phyloP scores from a whole-genome alignment of 129 eudicot genomes.

The Flaveria trinervia region DNA sequence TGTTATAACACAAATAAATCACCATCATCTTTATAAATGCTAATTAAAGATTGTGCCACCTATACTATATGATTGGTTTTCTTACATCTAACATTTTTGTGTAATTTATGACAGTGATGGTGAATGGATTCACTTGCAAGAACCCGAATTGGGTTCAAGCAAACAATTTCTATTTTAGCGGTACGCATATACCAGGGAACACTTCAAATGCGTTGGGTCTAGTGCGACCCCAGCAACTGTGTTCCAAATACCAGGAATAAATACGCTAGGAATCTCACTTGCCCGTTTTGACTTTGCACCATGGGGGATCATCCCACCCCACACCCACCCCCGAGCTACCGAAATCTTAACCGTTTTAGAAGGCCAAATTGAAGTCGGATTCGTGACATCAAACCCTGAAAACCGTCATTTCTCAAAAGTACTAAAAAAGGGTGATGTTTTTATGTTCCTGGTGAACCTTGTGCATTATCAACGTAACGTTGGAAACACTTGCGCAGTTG shows the following conservation, averaged over 20 bases:
- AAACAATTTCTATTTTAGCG: slow-evolving; percentile 30
- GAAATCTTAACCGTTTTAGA: slow-evolving; percentile 46
- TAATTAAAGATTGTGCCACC: not conserved
- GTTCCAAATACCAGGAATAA: slow-evolving; percentile 37
- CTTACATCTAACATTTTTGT: not conserved
- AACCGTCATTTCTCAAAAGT: slow-evolving; percentile 39
- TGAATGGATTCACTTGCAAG: slow-evolving; percentile 40
- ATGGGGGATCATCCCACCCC: slow-evolving; percentile 43
- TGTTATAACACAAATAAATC: not conserved
- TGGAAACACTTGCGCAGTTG: slow-evolving; percentile 33
- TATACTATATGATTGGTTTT: not conserved
- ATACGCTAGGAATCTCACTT: slow-evolving; percentile 43
- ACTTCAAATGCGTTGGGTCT: slow-evolving; percentile 34
- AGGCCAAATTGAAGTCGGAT: slow-evolving; percentile 43
- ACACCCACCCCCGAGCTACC: slow-evolving; percentile 44
- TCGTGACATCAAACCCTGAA: slow-evolving; percentile 44
- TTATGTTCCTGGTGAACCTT: slow-evolving; percentile 36
- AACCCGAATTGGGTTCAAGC: slow-evolving; percentile 30
- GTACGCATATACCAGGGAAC: slow-evolving; percentile 34
- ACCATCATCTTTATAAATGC: not conserved
- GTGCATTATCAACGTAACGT: slow-evolving; percentile 39
- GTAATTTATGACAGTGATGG: slow-evolving; percentile 18
- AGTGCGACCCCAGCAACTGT: slow-evolving; percentile 34
- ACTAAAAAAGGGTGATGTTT: slow-evolving; percentile 38
- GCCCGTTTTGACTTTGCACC: slow-evolving; percentile 42